These are phyloP conservation scores for Beta vulgaris DNA, from an alignment of 148 eudicot genomes.

Conservation along the genomic window DNA sequence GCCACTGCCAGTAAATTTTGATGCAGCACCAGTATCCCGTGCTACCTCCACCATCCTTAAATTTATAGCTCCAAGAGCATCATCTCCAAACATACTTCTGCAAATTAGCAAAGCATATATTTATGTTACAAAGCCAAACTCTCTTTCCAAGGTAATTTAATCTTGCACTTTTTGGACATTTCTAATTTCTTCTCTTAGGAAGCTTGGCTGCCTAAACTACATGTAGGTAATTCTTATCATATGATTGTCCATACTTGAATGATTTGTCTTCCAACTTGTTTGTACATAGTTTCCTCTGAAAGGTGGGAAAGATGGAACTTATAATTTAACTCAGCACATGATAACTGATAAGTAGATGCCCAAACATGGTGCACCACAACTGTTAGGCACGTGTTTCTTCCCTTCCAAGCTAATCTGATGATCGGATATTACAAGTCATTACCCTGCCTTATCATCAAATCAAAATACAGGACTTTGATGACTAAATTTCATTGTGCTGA, in stretches of 20 bases:
- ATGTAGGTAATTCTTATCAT: background rate
- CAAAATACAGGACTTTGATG: background rate
- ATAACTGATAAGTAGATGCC: background rate
- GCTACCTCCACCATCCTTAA: constrained; percentile 85
- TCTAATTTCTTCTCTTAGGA: background rate
- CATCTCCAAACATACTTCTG: constrained; percentile 92
- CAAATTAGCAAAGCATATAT: background rate
- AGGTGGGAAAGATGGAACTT: background rate
- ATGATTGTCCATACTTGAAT: background rate
- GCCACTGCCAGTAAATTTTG: constrained; percentile 92
- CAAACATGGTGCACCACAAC: background rate
- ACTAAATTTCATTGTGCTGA: background rate
- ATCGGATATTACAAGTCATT: background rate
- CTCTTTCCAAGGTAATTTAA: background rate
- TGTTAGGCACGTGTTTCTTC: background rate
- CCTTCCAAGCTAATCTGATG: background rate
- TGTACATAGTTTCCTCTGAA: background rate
- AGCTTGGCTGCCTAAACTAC: background rate
- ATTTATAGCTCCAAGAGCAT: constrained; percentile 70
- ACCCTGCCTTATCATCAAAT: background rate
- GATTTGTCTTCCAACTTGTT: background rate
- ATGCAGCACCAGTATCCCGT: constrained; percentile 79
- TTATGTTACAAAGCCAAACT: background rate
- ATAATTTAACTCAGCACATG: background rate
- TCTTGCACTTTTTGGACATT: background rate